Percentiles rank a stretch among this genome's conserved stretches.
These are phyloP conservation scores for Malus hybrid DNA, from an alignment of 331 rosid genomes.

Conservation along the genomic window DNA sequence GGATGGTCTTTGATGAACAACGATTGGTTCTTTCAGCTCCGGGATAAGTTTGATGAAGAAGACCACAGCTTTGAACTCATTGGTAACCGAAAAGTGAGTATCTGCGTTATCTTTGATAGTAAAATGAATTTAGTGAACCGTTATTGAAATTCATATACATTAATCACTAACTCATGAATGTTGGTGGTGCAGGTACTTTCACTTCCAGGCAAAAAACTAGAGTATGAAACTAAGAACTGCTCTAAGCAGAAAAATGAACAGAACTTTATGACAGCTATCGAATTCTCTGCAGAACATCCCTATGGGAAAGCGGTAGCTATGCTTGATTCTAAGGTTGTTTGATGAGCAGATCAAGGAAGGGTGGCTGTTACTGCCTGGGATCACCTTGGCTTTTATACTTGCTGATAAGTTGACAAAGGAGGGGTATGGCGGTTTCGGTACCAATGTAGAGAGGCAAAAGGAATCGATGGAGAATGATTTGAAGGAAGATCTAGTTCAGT, in stretches of 20 bases:
- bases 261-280: slow-evolving; percentile 23
- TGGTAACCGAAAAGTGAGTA: no score
- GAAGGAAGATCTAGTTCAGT: no score
- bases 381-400: no score
- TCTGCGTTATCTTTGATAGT: no score
- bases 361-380: no score
- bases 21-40: slow-evolving; percentile 23
- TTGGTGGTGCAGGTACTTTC: slow-evolving; percentile 19
- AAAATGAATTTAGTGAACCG: no score
- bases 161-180: not conserved
- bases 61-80: not conserved
- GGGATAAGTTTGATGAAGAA: slow-evolving; percentile 8
- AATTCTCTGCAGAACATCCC: slow-evolving; percentile 24
- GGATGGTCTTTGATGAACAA: slow-evolving; percentile 35
- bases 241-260: slow-evolving; percentile 6
- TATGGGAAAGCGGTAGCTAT: slow-evolving; percentile 35
- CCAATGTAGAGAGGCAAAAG: no score
- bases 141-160: not conserved
- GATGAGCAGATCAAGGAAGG: no score
- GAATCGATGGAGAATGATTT: no score
- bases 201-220: slow-evolving; percentile 31
- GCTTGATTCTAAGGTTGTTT: slow-evolving; percentile 7
- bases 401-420: no score
- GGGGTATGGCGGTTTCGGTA: no score
- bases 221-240: slow-evolving; percentile 16